phyloP scores from a whole-genome alignment of 1,284 basidiomycete genomes.

The Pascua sp. region DNA sequence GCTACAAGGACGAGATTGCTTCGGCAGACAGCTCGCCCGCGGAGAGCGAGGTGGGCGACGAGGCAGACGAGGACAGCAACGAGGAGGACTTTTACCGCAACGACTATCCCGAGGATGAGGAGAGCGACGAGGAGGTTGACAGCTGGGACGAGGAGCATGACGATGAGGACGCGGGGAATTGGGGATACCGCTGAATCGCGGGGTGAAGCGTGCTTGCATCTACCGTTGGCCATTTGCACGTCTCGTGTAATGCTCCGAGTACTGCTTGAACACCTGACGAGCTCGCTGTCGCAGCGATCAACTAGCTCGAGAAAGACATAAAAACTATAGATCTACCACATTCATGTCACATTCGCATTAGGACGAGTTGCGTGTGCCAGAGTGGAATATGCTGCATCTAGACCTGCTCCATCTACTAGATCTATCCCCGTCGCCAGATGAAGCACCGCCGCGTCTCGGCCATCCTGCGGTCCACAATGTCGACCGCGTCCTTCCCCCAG shows the following conservation, averaged over 20 bases:
- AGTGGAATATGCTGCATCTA: conserved; percentile 1
- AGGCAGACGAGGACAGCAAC: conserved; percentile 51
- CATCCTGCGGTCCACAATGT: conserved; percentile 54
- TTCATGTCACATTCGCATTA: too few relatives aligned
- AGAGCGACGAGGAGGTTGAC: conserved; percentile 47
- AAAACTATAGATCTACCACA: too few relatives aligned
- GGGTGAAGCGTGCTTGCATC: not conserved
- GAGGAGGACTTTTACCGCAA: conserved; percentile 51
- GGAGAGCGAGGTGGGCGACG: conserved; percentile 47
- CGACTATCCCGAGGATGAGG: conserved; percentile 52
- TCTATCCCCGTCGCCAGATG: conserved; percentile 32
- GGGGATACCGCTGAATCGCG: conserved; percentile 26
- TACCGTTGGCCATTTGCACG: not conserved
- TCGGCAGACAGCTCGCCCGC: conserved; percentile 36
- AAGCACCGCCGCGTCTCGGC: conserved; percentile 55
- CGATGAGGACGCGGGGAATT: conserved; percentile 27
- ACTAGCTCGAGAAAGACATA: too few relatives aligned
- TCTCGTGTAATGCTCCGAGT: too few relatives aligned
- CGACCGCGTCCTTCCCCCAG: conserved; percentile 63
- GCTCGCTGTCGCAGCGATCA: too few relatives aligned
- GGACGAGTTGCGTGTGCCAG: too few relatives aligned
- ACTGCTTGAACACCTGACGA: too few relatives aligned
- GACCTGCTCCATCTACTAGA: not conserved
- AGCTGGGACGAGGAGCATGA: conserved; percentile 26
- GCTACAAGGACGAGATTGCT: conserved; percentile 32